Conservation (phyloP, 139 green algal species). For the Chlorella sp. region DNA sequence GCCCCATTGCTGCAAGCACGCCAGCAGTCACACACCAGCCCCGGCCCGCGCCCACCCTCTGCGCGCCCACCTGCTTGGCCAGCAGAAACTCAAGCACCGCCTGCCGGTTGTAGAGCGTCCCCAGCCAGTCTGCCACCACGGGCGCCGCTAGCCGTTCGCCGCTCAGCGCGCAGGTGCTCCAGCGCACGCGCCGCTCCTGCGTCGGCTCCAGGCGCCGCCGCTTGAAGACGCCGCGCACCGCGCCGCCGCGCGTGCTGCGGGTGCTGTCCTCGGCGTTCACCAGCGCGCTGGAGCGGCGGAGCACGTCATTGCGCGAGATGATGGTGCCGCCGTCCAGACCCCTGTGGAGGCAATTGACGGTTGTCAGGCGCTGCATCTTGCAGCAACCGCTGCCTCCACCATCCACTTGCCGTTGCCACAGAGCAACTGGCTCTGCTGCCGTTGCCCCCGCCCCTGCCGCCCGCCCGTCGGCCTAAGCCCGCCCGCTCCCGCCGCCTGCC, state of each 20-base stretch:
- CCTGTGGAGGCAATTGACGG: too few species aligned
- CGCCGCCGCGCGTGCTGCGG: constrained; percentile 42
- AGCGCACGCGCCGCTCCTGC: constrained; percentile 5
- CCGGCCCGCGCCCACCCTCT: too few species aligned
- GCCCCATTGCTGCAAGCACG: too few species aligned
- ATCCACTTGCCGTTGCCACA: too few species aligned
- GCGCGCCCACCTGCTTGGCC: too few species aligned
- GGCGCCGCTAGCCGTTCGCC: constrained; percentile 40
- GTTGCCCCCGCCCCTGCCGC: too few species aligned
- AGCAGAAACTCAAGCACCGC: constrained; percentile 57
- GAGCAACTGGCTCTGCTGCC: too few species aligned
- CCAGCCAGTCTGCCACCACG: constrained; percentile 50
- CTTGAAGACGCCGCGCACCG: constrained; percentile 1
- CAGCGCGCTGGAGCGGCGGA: constrained; percentile 40
- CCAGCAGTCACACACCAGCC: too few species aligned
- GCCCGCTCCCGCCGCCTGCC: too few species aligned
- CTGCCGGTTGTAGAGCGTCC: constrained; percentile 50
- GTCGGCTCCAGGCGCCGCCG: constrained; percentile 8
- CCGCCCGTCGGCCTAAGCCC: too few species aligned
- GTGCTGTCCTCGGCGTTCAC: constrained; percentile 38
- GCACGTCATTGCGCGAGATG: constrained; percentile 47
- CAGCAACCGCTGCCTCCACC: too few species aligned
- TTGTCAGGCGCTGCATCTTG: too few species aligned
- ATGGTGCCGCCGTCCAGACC: constrained; percentile 25
- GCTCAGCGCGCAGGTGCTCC: constrained; percentile 46